phyloP scores from a whole-genome alignment of 2,329 filamentous ascomycete species.

The Blastomyces parvus region DNA sequence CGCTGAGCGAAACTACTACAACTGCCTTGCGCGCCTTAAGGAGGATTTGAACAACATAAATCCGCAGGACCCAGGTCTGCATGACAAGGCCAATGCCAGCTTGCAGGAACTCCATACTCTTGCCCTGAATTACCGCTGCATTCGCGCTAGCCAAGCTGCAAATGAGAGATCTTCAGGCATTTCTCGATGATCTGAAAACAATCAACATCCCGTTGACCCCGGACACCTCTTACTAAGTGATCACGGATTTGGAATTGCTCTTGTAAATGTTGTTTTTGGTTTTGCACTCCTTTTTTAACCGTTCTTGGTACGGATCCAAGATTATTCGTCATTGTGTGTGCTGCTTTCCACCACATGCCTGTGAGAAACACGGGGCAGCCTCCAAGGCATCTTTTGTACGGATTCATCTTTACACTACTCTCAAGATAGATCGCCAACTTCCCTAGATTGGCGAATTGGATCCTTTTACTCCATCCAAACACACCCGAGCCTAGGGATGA shows the following conservation, averaged over 20 bases:
- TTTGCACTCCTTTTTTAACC: not conserved
- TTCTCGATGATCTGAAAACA: slow-evolving; percentile 1
- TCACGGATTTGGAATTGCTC: not conserved
- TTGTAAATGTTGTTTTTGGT: not conserved
- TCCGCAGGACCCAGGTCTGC: slow-evolving; percentile 33
- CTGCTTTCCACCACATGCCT: not conserved
- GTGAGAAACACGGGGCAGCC: not conserved
- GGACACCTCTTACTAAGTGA: not conserved
- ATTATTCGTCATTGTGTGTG: not conserved
- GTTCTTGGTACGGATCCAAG: not conserved
- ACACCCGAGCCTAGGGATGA: not conserved
- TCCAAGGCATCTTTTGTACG: not conserved
- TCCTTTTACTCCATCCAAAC: not conserved
- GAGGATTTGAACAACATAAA: slow-evolving; percentile 33
- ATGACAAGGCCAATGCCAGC: slow-evolving; percentile 37
- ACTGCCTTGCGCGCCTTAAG: slow-evolving; percentile 32
- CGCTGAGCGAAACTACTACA: slow-evolving; percentile 35
- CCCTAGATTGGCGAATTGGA: not conserved
- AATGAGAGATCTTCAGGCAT: slow-evolving; percentile 18
- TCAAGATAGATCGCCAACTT: not conserved
- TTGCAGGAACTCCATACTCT: slow-evolving; percentile 37
- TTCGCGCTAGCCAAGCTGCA: slow-evolving; percentile 34
- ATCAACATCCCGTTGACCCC: not conserved
- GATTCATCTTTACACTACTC: not conserved
- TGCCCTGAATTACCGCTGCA: slow-evolving; percentile 35